Evolutionary conservation across 2,329 filamentous ascomycete species (phyloP).

Genomic region (Botrytis aclada): DNA sequence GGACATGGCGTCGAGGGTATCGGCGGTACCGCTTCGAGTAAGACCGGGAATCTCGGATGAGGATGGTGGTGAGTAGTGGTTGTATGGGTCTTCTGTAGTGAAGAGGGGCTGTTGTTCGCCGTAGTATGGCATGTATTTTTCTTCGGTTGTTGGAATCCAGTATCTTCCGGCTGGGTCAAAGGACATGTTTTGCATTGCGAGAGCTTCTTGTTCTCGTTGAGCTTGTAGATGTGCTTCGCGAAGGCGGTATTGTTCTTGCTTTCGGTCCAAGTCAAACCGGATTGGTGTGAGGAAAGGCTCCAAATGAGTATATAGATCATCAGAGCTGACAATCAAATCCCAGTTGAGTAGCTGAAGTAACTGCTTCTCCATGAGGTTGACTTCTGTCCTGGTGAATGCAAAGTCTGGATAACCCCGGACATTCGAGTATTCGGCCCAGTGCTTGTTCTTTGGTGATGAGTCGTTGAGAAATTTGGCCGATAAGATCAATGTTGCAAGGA

Average conservation of each 20-base stretch:
- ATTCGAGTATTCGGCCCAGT: slow-evolving; percentile 93
- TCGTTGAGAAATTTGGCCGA: slow-evolving; percentile 98
- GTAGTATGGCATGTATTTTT: slow-evolving; percentile 22
- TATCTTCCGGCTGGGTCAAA: slow-evolving; percentile 31
- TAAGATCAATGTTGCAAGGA: slow-evolving; percentile 80
- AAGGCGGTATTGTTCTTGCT: slow-evolving; percentile 29
- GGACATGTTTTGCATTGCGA: slow-evolving; percentile 23
- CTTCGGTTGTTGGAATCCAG: slow-evolving; percentile 26
- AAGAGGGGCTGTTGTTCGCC: slow-evolving; percentile 24
- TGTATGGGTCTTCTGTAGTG: slow-evolving; percentile 23
- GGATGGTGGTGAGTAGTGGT: slow-evolving; percentile 37
- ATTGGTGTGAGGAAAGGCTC: slow-evolving; percentile 87
- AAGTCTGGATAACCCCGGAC: slow-evolving; percentile 66
- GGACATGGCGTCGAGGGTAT: slow-evolving; percentile 33
- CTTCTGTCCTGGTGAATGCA: slow-evolving; percentile 89
- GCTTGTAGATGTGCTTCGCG: slow-evolving; percentile 29
- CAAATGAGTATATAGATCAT: slow-evolving; percentile 83
- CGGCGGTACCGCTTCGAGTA: slow-evolving; percentile 36
- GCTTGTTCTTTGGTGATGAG: slow-evolving; percentile 99
- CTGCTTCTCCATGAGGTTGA: slow-evolving; percentile 99
- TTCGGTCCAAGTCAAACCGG: slow-evolving; percentile 51
- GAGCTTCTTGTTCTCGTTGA: slow-evolving; percentile 25
- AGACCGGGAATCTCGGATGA: slow-evolving; percentile 39
- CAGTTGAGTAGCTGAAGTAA: slow-evolving; percentile 91
- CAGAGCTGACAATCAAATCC: slow-evolving; percentile 81